These are phyloP conservation scores for Fusarium devonianum DNA, from an alignment of 2,329 filamentous ascomycete genomes.

Conservation along the genomic window DNA sequence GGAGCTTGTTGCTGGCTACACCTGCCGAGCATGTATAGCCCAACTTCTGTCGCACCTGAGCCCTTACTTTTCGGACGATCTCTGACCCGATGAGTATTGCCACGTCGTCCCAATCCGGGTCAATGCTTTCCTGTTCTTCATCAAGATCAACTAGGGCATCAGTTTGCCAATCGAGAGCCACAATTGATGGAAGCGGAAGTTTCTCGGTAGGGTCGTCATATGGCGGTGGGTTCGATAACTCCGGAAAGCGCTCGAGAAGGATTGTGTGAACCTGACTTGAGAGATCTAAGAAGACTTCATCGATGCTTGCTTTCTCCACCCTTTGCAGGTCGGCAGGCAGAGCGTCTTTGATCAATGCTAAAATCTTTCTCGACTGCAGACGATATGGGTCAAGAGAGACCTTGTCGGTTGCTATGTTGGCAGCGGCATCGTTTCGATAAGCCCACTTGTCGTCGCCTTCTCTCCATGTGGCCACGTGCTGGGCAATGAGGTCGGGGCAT, in stretches of 20 bases:
- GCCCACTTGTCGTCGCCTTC: constrained; percentile 93
- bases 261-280: constrained; percentile 82
- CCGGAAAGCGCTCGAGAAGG: constrained; percentile 78
- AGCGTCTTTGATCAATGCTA: constrained; percentile 77
- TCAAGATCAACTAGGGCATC: constrained; percentile 85
- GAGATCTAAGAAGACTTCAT: constrained; percentile 94
- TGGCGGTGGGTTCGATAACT: constrained; percentile 69
- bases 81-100: constrained; percentile 86
- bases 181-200: constrained; percentile 72
- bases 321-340: constrained; percentile 71
- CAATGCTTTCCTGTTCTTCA: constrained; percentile 74
- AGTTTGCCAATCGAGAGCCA: constrained; percentile 81
- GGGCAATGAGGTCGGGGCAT: constrained; percentile 83
- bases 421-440: constrained; percentile 82
- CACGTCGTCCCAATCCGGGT: constrained; percentile 97
- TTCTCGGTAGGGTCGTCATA: constrained; percentile 75
- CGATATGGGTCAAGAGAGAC: constrained; percentile 94
- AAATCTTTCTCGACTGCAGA: constrained; percentile 81
- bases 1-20: constrained; percentile 89
- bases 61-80: constrained; percentile 80
- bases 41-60: constrained; percentile 71
- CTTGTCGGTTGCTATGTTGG: constrained; percentile 86
- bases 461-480: constrained; percentile 95
- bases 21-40: constrained; percentile 93
- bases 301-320: constrained; percentile 93